These are phyloP conservation scores for Pichia membranifaciens DNA, from an alignment of 805 yeast species.

Conservation along the genomic window DNA sequence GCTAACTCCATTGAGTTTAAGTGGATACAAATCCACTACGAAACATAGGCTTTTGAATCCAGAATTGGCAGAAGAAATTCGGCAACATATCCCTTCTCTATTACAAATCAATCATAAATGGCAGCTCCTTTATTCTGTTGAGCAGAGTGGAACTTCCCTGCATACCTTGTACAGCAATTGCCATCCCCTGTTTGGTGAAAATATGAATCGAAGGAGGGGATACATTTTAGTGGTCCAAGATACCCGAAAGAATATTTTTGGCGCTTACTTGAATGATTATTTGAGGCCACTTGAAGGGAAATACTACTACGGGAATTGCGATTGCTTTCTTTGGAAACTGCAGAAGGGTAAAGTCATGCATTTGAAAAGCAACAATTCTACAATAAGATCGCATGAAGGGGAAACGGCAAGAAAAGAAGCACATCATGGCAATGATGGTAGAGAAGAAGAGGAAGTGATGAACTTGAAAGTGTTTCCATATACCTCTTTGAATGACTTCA, in stretches of 20 bases:
- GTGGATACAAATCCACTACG: conserved; percentile 58
- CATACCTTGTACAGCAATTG: conserved; percentile 64
- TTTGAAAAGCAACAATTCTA: conserved; percentile 1
- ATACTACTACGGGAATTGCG: conserved; percentile 88
- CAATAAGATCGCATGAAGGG: neutral
- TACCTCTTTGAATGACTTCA: conserved; percentile 83
- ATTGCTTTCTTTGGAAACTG: conserved; percentile 87
- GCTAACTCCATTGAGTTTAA: conserved; percentile 48
- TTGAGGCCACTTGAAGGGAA: conserved; percentile 65
- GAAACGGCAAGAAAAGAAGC: neutral
- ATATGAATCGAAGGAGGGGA: conserved; percentile 40
- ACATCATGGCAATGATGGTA: neutral
- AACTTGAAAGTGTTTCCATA: conserved; percentile 73
- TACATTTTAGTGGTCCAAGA: conserved; percentile 73
- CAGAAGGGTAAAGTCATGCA: conserved; percentile 38
- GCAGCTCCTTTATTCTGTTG: conserved; percentile 76
- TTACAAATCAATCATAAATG: conserved; percentile 73
- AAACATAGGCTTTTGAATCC: conserved; percentile 46
- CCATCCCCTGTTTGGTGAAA: conserved; percentile 39
- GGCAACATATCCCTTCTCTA: conserved; percentile 70
- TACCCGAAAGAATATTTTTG: conserved; percentile 57
- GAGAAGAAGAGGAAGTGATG: neutral
- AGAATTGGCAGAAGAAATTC: conserved; percentile 68
- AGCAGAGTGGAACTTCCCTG: conserved; percentile 87
- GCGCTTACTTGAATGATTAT: conserved; percentile 71